Conservation (phyloP, 2,329 filamentous ascomycete species). For the Colletotrichum euphorbiae region DNA sequence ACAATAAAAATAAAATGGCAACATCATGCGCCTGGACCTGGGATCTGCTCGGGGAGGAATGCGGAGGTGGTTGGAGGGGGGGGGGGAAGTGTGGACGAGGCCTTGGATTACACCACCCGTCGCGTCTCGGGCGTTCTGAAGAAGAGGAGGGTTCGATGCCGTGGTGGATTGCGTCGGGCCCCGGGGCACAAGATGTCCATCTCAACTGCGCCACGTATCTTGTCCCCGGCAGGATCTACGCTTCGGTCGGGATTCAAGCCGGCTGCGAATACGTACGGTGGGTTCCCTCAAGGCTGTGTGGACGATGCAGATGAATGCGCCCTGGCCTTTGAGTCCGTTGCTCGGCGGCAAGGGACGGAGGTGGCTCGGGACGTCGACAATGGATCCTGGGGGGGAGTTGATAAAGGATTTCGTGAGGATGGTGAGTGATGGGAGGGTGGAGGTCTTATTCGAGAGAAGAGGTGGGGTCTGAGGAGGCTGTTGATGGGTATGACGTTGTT, state of each 20-base stretch:
- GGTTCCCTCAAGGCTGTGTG: constrained; percentile 47
- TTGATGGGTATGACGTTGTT: constrained; percentile 51
- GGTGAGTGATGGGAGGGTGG: constrained; percentile 49
- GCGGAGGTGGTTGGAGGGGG: too few species aligned
- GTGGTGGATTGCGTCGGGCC: constrained; percentile 64
- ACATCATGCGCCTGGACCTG: constrained; percentile 48
- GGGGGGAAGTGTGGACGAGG: too few species aligned
- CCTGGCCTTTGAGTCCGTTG: constrained; percentile 50
- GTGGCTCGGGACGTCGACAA: constrained; percentile 50
- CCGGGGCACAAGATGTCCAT: constrained; percentile 61
- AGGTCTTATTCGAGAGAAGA: constrained; percentile 51
- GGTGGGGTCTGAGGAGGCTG: constrained; percentile 51
- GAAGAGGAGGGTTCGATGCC: constrained; percentile 51
- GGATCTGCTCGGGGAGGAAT: constrained; percentile 61
- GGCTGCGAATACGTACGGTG: constrained; percentile 46
- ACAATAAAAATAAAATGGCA: constrained; percentile 4
- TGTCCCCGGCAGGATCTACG: constrained; percentile 51
- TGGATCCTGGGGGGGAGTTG: constrained; percentile 48
- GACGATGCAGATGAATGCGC: constrained; percentile 53
- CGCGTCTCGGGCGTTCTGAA: not conserved
- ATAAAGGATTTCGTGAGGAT: constrained; percentile 50
- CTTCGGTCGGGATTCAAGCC: constrained; percentile 56
- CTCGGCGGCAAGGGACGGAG: constrained; percentile 53
- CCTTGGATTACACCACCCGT: constrained; percentile 41
- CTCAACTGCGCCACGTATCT: constrained; percentile 53